Evolutionary conservation across 352 stramenopile species (phyloP), one percentile per base, ranked within the genome.

Genomic region (Phytopythium vexans): DNA sequence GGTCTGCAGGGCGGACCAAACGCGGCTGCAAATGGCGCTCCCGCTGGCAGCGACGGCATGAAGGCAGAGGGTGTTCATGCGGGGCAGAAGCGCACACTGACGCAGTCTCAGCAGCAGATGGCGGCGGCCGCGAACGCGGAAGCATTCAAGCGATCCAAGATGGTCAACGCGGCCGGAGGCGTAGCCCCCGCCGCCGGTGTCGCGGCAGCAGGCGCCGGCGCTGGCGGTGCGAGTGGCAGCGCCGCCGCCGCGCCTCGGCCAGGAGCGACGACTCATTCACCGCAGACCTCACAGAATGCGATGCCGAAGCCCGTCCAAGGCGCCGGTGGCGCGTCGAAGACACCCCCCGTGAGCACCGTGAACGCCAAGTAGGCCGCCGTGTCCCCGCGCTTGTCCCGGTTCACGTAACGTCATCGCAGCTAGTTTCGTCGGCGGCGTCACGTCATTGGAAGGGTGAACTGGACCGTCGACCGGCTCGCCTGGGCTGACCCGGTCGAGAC

Each of bases 301-400:
- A 86, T 92, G 72, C 79, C 85, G 58, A 92, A 92, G 59, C 70
- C 81, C 50, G 76, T 79, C 41, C 66, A 74, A 70, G 78, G 79
- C 62, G 60, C 70, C 47, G 74, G 76, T 68, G 79, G 77, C 56
- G 84, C 82, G 43, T 89, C 78, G 48, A 93, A 93, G 74, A 90
- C 82, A 61, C 82, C 82, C 63, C 81, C 82, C 49, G 89, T 93
- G 80, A 89, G 82, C 77, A 82, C 82, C 68, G 82, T 93, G 52
- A 93, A 93, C 75, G 82, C 82, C 74, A 93, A 93, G 72, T 93
- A 93, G 70, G 34, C 6, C 39, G 39, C n/a, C 39, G 39, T 15
- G 39, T 43, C 39, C 39, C 39, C 39, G 21, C 21, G 39, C 39
- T 43, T 43, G 39, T 43, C 21, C 21, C 21, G 21, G 21, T 27